These are phyloP conservation scores for Penicillium sclerotigenum DNA, from an alignment of 2,329 filamentous ascomycete species.

Conservation along the genomic window DNA sequence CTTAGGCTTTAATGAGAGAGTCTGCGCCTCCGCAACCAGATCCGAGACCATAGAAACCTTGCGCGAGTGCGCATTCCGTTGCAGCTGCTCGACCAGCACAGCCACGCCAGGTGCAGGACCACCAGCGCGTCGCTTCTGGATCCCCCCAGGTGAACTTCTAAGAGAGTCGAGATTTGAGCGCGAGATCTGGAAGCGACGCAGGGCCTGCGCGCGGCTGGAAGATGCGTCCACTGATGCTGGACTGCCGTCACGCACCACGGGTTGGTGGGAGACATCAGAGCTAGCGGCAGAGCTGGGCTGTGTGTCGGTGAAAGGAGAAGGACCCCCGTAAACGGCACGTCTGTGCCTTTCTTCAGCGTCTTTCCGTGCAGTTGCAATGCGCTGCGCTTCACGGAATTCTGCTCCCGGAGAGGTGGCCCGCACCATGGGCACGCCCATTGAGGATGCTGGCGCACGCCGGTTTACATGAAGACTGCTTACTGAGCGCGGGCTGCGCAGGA, in stretches of 20 bases:
- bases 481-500: conserved; percentile 33
- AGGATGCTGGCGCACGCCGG: conserved; percentile 12
- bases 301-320: conserved; percentile 8
- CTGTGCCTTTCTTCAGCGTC: conserved; percentile 32
- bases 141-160: conserved; percentile 29
- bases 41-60: conserved; percentile 35
- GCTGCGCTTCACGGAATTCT: conserved; percentile 38
- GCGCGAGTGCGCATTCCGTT: conserved; percentile 32
- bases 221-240: conserved; percentile 16
- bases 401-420: conserved; percentile 44
- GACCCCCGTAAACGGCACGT: conserved; percentile 26
- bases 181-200: conserved; percentile 43
- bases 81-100: conserved; percentile 42
- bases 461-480: conserved; percentile 33
- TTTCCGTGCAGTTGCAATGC: conserved; percentile 27
- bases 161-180: conserved; percentile 28
- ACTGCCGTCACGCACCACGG: neutral
- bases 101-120: conserved; percentile 29
- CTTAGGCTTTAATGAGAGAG: conserved; percentile 5
- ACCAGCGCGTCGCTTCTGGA: conserved; percentile 35
- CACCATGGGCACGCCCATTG: conserved; percentile 38
- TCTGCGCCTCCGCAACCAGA: conserved; percentile 20
- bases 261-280: neutral
- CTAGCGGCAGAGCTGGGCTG: neutral
- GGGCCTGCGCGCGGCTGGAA: conserved; percentile 15